Base-by-base conservation (phyloP, 2,329 filamentous ascomycete genomes). In the Neonectria sp. region DNA sequence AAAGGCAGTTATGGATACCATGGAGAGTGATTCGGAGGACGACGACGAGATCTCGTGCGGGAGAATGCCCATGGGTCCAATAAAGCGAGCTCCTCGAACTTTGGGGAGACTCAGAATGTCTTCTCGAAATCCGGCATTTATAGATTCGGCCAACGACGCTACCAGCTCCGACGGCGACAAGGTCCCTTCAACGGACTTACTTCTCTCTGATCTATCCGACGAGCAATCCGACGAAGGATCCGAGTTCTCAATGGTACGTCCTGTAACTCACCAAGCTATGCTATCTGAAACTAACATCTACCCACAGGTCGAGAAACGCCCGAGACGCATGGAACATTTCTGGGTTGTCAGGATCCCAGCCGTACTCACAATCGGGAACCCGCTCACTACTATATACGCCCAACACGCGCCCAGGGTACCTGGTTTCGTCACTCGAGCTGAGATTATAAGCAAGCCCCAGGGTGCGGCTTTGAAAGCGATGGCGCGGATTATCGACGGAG, bases 301-400 rank as follows among this genome's bases (percentile, higher is more conserved):
- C 40, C n/a, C n/a, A 45, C 40, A 45, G 40, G 9, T 45, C 40
- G 8, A 21, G 35, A 7, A 11, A n/a, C 40, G 61, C 8, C 55
- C 55, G 7, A 24, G n/a, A 35, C 55, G 48, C 25, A 52, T 56
- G 43, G 21, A 12, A 21, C 21, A 21, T 3, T 35, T 65, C 35
- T 3, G 13, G 2, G 51, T 24, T 24, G 11, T 2, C 25, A 29
- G 2, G 11, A 27, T 13, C 17, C 43, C 51, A 1, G 24, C 45
- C 13, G 12, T 12, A 3, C 33, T 65, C 52, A 57, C 57, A 21
- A 43, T 15, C 1, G 46, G 46, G 11, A 66, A 57, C 29, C 45
- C 52, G 2, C 46, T 53, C 4, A 27, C 53, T 6, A 35, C n/a
- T 9, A 12, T 27, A 3, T 49, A 60, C 33, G 27, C n/a, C 3